A percentile compares a stretch with the other conserved stretches of the same genome.
These are phyloP conservation scores for Penicillium sp. DNA, from an alignment of 2,329 filamentous ascomycete species.

Conservation along the genomic window DNA sequence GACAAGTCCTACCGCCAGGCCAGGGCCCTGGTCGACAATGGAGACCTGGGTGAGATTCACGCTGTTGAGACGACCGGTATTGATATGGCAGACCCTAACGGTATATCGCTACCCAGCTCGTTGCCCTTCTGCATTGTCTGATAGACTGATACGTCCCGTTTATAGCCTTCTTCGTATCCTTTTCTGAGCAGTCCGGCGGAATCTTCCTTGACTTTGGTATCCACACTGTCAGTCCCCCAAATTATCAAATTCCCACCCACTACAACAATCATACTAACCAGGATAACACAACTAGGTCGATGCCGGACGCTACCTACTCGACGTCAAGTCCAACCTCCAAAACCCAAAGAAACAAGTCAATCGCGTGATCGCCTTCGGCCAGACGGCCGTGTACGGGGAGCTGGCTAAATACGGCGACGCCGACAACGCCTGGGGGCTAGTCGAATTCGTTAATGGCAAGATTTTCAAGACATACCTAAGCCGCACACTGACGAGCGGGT, in stretches of 20 bases:
- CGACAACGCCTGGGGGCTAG: conserved; percentile 37
- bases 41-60: conserved; percentile 9
- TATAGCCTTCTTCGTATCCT: conserved; percentile 38
- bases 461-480: conserved; percentile 41
- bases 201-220: conserved; percentile 42
- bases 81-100: conserved; percentile 16
- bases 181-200: conserved; percentile 39
- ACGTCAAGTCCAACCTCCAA: conserved; percentile 12
- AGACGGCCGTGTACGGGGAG: conserved; percentile 14
- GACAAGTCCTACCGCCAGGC: conserved; percentile 15
- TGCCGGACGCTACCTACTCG: conserved; percentile 11
- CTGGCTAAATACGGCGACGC: conserved; percentile 14
- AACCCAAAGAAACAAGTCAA: conserved; percentile 19
- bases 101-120: neutral
- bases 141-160: neutral
- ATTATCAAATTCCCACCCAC: neutral
- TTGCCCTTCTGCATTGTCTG: neutral
- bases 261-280: neutral
- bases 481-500: conserved; percentile 44
- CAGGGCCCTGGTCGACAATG: conserved; percentile 7
- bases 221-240: conserved; percentile 34
- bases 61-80: conserved; percentile 15
- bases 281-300: conserved; percentile 4
- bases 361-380: conserved; percentile 15
- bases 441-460: conserved; percentile 46